Evolutionary conservation across 2,329 filamentous ascomycete genomes (phyloP).

Genomic region (Periconia digitata): DNA sequence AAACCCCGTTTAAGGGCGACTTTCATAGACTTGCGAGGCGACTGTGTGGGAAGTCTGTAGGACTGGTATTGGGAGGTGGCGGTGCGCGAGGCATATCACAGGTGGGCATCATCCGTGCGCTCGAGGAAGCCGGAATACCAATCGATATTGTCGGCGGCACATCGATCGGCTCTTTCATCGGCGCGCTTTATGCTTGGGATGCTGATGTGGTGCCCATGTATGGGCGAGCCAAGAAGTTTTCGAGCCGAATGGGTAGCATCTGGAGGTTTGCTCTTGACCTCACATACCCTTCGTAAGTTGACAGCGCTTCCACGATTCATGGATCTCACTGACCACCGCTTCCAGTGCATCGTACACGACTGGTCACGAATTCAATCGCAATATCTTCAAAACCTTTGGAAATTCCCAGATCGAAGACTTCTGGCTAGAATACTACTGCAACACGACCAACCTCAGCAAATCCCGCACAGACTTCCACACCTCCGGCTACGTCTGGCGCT

Average conservation of each 20-base stretch:
- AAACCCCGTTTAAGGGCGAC: conserved; percentile 92
- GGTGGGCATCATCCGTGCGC: conserved; percentile 87
- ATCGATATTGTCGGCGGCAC: conserved; percentile 95
- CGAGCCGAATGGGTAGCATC: conserved; percentile 97
- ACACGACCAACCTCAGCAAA: conserved; percentile 98
- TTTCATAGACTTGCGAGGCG: conserved; percentile 90
- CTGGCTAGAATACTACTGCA: conserved; percentile 98
- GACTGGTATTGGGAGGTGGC: conserved; percentile 89
- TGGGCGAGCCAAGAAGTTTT: conserved; percentile 94
- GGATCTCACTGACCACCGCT: conserved; percentile 11
- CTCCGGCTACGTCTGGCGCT: conserved; percentile 95
- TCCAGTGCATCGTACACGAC: conserved; percentile 86
- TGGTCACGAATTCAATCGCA: conserved; percentile 97
- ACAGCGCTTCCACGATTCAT: not conserved
- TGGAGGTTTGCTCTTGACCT: conserved; percentile 97
- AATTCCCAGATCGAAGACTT: conserved; percentile 98
- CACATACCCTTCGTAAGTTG: conserved; percentile 77
- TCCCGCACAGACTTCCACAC: conserved; percentile 91
- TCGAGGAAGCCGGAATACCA: conserved; percentile 94
- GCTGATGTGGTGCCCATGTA: conserved; percentile 97
- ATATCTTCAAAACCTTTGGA: conserved; percentile 97
- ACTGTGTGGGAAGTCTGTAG: conserved; percentile 91
- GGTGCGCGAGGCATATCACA: conserved; percentile 91
- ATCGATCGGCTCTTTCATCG: conserved; percentile 94
- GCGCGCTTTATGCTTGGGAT: conserved; percentile 91